These are phyloP conservation scores for Escallonia herrerae DNA, from an alignment of 129 eudicot genomes.

Conservation along the genomic window DNA sequence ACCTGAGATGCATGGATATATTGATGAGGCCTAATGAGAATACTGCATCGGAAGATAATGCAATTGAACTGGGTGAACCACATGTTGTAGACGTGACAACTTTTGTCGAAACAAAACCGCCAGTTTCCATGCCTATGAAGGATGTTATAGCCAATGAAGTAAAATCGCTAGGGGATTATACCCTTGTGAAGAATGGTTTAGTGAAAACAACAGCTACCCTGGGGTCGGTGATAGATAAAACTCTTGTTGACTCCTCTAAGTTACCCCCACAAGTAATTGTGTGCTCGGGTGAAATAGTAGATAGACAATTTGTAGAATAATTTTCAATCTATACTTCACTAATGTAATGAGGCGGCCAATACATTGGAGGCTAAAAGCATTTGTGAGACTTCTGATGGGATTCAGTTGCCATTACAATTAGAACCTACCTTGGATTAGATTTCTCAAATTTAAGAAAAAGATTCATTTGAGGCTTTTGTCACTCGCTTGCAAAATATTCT, in stretches of 20 bases:
- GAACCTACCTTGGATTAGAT: neutral
- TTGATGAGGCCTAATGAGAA: conserved; percentile 6
- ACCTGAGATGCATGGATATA: neutral
- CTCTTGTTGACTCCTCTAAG: conserved; percentile 20
- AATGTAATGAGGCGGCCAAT: conserved; percentile 10
- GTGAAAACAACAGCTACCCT: neutral
- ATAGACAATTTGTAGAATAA: neutral
- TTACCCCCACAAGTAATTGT: conserved; percentile 5
- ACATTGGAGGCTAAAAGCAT: conserved; percentile 8
- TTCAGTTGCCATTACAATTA: neutral
- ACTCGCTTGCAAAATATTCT: too few relatives aligned
- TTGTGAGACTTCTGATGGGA: neutral
- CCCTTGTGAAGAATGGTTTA: conserved; percentile 16
- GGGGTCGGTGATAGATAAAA: conserved; percentile 9
- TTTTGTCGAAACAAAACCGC: conserved; percentile 6
- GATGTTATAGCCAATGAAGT: conserved; percentile 13
- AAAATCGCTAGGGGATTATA: conserved; percentile 1
- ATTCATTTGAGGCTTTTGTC: too few relatives aligned
- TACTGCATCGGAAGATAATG: conserved; percentile 1
- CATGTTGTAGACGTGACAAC: neutral
- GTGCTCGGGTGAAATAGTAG: too few relatives aligned
- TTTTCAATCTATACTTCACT: conserved; percentile 3
- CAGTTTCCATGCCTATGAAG: conserved; percentile 1
- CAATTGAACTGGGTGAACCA: neutral
- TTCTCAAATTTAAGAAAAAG: too few relatives aligned